A percentile compares a stretch with the other conserved stretches of the same genome.
Evolutionary conservation across 73 alveolate genomes (phyloP).

Genomic region (Strombidium stylifer): DNA sequence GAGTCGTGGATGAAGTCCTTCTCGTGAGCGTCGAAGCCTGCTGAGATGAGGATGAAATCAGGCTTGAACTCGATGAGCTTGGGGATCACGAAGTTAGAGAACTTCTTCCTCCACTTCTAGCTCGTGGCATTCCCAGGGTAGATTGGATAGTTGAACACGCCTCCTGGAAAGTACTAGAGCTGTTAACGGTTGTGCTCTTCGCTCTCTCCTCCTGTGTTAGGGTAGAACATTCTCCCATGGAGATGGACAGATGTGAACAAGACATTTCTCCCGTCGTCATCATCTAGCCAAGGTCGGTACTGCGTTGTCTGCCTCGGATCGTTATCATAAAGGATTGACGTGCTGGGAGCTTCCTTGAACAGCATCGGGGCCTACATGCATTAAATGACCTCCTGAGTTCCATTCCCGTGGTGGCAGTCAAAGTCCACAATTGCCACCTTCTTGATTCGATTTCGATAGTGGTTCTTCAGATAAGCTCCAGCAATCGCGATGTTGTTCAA

Average conservation of each 20-base stretch:
- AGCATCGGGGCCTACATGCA: conserved; percentile 67
- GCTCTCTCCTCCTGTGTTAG: background rate
- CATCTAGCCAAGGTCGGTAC: conserved; percentile 85
- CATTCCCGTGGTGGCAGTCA: conserved; percentile 99
- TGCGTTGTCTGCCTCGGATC: too few relatives aligned
- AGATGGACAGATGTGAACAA: conserved; percentile 74
- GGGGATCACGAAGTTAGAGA: conserved; percentile 77
- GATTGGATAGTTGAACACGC: conserved; percentile 84
- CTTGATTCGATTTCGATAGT: conserved; percentile 53
- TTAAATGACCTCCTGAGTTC: conserved; percentile 93
- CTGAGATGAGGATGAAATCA: conserved; percentile 93
- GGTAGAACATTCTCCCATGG: conserved; percentile 19
- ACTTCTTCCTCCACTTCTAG: conserved; percentile 60
- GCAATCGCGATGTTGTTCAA: conserved; percentile 94
- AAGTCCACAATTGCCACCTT: conserved; percentile 95
- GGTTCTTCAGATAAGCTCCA: conserved; percentile 82
- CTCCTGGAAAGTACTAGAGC: conserved; percentile 83
- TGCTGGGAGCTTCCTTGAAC: conserved; percentile 24
- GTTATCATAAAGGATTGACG: background rate
- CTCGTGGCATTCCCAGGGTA: conserved; percentile 30
- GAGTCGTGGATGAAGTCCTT: conserved; percentile 56
- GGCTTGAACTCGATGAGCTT: conserved; percentile 91
- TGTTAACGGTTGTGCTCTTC: conserved; percentile 61
- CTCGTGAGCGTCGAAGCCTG: conserved; percentile 98
- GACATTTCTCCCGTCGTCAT: conserved; percentile 80